These are phyloP conservation scores for Hirschioporus abietinus DNA, from an alignment of 768 basidiomycete genomes.

Conservation along the genomic window DNA sequence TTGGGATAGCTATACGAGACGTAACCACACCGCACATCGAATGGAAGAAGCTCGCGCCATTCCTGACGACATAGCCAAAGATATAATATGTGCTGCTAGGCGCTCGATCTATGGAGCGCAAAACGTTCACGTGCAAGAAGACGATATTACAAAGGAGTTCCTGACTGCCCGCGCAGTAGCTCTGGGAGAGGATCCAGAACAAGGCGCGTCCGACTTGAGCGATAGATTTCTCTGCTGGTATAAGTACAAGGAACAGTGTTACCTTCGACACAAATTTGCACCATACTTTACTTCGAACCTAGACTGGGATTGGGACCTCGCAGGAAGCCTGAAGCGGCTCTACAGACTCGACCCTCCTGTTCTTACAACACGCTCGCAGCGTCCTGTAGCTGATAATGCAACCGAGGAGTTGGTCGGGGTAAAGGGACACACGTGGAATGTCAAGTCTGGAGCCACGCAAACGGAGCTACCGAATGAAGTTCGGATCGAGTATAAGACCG, in stretches of 20 bases:
- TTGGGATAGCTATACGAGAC: too few relatives aligned
- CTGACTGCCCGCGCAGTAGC: too few relatives aligned
- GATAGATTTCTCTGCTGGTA: background rate
- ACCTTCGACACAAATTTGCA: background rate
- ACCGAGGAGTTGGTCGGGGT: too few relatives aligned
- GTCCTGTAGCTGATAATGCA: background rate
- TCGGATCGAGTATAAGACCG: background rate
- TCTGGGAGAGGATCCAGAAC: too few relatives aligned
- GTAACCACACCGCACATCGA: too few relatives aligned
- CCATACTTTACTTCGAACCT: background rate
- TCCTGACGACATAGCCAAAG: too few relatives aligned
- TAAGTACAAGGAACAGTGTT: background rate
- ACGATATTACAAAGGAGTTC: too few relatives aligned
- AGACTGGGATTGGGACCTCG: background rate
- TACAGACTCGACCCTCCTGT: background rate
- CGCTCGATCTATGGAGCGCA: too few relatives aligned
- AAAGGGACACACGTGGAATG: background rate
- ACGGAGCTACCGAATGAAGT: background rate
- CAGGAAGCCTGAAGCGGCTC: background rate
- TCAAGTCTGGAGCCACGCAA: background rate
- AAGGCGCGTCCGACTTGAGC: background rate
- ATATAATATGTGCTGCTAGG: too few relatives aligned
- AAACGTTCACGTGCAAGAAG: too few relatives aligned
- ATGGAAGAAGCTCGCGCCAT: too few relatives aligned
- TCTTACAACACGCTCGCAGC: background rate